Conservation (phyloP, 495 filamentous ascomycete species). For the Aspergillus carlsbadensis region DNA sequence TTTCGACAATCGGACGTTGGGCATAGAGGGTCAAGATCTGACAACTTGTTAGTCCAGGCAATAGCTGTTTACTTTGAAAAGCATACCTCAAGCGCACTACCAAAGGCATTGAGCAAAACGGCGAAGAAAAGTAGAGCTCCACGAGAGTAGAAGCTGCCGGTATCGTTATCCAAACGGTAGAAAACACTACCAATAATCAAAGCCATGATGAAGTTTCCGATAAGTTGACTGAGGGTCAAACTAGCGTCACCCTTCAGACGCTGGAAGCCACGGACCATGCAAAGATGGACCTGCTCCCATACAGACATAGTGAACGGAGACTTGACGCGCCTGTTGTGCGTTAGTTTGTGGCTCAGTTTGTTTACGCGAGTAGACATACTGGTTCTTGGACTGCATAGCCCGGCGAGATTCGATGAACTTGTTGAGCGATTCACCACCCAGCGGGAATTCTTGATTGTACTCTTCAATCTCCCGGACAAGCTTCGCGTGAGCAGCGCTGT, state of each 20-base stretch:
- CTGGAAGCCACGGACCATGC: constrained; percentile 53
- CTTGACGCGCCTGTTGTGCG: constrained; percentile 25
- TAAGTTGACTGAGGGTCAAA: constrained; percentile 68
- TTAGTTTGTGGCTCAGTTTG: not conserved
- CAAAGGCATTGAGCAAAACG: constrained; percentile 85
- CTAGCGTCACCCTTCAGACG: constrained; percentile 71
- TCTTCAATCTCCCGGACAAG: constrained; percentile 54
- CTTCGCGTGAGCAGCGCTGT: constrained; percentile 50
- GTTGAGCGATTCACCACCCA: constrained; percentile 39
- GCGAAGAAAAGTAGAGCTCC: constrained; percentile 92
- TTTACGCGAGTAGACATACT: constrained; percentile 9
- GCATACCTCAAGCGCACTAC: constrained; percentile 71
- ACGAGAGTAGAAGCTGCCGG: constrained; percentile 75
- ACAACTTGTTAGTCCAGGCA: constrained; percentile 19
- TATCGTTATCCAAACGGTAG: constrained; percentile 67
- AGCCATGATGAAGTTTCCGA: constrained; percentile 79
- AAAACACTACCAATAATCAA: constrained; percentile 88
- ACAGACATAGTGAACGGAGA: constrained; percentile 51
- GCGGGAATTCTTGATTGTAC: constrained; percentile 45
- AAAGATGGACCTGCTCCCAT: constrained; percentile 48
- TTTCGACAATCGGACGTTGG: constrained; percentile 67
- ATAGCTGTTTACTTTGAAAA: not conserved
- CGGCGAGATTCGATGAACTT: constrained; percentile 42
- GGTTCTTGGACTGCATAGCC: constrained; percentile 46
- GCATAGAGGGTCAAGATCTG: constrained; percentile 61